A percentile compares a stretch with the other conserved stretches of the same genome.
Evolutionary conservation across 352 stramenopile genomes (phyloP).

Genomic region (Paralagenidium karlingii): DNA sequence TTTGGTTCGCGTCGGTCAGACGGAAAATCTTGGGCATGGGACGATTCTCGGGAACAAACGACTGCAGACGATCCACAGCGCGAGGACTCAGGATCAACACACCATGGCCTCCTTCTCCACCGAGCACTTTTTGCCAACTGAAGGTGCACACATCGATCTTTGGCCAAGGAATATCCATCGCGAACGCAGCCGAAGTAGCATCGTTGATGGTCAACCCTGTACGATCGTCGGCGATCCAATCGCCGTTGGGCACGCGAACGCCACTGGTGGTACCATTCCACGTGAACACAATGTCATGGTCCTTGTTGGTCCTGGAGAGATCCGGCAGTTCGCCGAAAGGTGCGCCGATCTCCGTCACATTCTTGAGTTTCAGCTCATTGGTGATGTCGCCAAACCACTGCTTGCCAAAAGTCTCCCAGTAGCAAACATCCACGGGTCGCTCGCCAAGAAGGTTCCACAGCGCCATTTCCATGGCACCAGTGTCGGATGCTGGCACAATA

Average conservation of each 20-base stretch:
- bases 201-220: constrained; percentile 96
- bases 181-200: constrained; percentile 96
- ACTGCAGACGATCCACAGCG: constrained; percentile 94
- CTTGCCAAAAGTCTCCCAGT: constrained; percentile 97
- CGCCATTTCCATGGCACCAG: constrained; percentile 98
- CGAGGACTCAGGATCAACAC: constrained; percentile 95
- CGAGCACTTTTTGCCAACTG: constrained; percentile 99
- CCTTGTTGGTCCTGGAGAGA: constrained; percentile 85
- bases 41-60: constrained; percentile 80
- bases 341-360: constrained; percentile 90
- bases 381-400: constrained; percentile 94
- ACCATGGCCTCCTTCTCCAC: constrained; percentile 96
- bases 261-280: constrained; percentile 99
- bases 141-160: constrained; percentile 99
- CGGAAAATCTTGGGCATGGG: constrained; percentile 99
- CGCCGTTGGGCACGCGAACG: constrained; percentile 90
- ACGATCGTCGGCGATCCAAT: constrained; percentile 94
- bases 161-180: constrained; percentile 97
- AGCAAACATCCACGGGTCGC: constrained; percentile 87
- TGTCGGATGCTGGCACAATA: constrained; percentile 97
- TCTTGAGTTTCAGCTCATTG: constrained; percentile 89
- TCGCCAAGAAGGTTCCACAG: constrained; percentile 98
- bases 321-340: constrained; percentile 96
- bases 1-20: constrained; percentile 92
- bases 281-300: constrained; percentile 98